These are phyloP conservation scores for Ceratocystis cubensis DNA, from an alignment of 2,329 filamentous ascomycete species.

Conservation along the genomic window DNA sequence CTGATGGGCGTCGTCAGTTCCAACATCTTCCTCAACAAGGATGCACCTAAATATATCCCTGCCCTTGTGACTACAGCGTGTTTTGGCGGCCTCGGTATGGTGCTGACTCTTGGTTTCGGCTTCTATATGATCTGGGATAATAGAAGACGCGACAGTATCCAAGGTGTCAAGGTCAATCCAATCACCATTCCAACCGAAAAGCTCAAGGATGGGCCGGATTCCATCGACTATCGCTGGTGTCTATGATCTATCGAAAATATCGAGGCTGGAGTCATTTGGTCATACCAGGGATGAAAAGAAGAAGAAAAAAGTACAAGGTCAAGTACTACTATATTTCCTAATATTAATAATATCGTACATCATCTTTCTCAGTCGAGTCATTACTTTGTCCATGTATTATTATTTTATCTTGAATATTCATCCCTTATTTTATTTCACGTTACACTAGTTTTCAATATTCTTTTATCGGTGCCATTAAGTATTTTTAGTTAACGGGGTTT, in stretches of 20 bases:
- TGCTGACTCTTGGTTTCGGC: constrained; percentile 43
- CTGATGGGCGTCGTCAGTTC: constrained; percentile 59
- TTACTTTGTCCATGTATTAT: neutral
- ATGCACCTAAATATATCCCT: constrained; percentile 53
- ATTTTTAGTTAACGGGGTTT: neutral
- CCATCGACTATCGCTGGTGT: constrained; percentile 41
- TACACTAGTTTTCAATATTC: neutral
- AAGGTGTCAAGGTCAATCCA: constrained; percentile 37
- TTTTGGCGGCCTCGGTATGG: constrained; percentile 49
- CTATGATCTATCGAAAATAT: constrained; percentile 40
- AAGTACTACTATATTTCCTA: neutral
- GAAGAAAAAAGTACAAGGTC: neutral
- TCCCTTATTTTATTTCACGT: neutral
- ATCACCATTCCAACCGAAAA: constrained; percentile 39
- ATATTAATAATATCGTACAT: neutral
- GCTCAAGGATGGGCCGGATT: constrained; percentile 37
- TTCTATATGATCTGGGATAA: constrained; percentile 48
- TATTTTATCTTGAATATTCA: neutral
- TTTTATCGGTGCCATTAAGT: neutral
- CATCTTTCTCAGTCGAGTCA: too few relatives aligned
- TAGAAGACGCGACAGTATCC: constrained; percentile 39
- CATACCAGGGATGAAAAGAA: too few relatives aligned
- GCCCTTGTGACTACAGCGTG: constrained; percentile 53
- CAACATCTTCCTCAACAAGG: constrained; percentile 54
- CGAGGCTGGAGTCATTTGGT: constrained; percentile 23